Conservation (phyloP, 2,329 filamentous ascomycete genomes). For the Tolypocladium album region DNA sequence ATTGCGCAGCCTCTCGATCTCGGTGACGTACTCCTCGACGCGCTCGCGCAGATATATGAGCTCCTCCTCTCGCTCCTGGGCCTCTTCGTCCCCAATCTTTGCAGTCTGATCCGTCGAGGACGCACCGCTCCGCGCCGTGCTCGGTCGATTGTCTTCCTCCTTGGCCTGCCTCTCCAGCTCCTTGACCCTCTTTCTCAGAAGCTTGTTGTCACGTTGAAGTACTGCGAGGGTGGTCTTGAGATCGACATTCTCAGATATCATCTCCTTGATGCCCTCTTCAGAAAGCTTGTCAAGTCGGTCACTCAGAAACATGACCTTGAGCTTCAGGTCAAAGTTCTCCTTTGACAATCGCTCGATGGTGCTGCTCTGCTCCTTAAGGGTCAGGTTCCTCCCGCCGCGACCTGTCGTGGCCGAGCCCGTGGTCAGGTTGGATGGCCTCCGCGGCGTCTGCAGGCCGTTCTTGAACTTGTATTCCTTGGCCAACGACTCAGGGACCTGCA, state of each 20-base stretch:
- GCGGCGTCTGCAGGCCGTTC: conserved; percentile 50
- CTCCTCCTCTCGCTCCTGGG: conserved; percentile 71
- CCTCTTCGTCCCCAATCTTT: conserved; percentile 45
- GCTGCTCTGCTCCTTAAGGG: conserved; percentile 92
- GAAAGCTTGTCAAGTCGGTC: conserved; percentile 87
- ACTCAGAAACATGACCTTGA: conserved; percentile 95
- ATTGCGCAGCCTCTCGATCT: conserved; percentile 71
- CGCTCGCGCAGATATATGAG: conserved; percentile 75
- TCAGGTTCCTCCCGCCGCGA: conserved; percentile 60
- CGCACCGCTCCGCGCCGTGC: conserved; percentile 43
- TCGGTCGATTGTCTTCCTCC: conserved; percentile 51
- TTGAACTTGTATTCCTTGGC: conserved; percentile 78
- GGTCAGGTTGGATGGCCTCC: conserved; percentile 34
- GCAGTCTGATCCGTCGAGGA: conserved; percentile 49
- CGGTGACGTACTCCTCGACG: conserved; percentile 71
- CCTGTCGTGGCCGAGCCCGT: conserved; percentile 34
- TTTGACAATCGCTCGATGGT: conserved; percentile 95
- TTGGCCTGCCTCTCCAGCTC: conserved; percentile 76
- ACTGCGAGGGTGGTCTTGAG: conserved; percentile 84
- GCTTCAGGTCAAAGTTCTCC: conserved; percentile 95
- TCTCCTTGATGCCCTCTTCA: conserved; percentile 93
- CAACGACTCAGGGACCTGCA: conserved; percentile 82
- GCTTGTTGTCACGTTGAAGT: conserved; percentile 82
- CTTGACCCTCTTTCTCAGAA: conserved; percentile 67
- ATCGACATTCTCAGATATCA: conserved; percentile 96